Evolutionary conservation across 2,329 filamentous ascomycete species (phyloP), one percentile per base, ranked within the genome.

Genomic region (Lasiodiplodia hormozganensis): DNA sequence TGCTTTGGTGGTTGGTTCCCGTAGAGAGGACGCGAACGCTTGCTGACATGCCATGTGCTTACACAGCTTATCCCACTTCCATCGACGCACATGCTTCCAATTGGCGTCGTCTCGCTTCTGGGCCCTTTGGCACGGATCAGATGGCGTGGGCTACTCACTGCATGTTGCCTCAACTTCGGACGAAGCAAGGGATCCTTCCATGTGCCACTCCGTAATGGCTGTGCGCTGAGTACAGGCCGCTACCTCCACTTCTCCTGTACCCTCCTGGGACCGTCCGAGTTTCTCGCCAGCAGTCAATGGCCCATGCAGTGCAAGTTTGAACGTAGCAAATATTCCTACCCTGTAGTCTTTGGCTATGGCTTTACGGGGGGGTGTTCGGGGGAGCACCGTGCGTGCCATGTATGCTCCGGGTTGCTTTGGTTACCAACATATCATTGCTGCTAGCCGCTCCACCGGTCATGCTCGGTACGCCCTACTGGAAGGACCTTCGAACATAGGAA

Each of bases 101-200:
- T 28, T 28, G 28, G 28, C 28, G 28, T 28, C 49, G 10, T 18
- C 18, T 18, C n/a, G 21, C 31, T 16, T 12, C 53, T 31, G 25
- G 18, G 28, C 36, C 16, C 16, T 31, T n/a, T n/a, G 54, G 54
- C n/a, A 47, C 43, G 43, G 54, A 23, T n/a, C 7, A 11, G 21
- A 38, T 21, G 40, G 40, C 40, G 18, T n/a, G 40, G 18, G 18
- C 16, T n/a, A 16, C 18, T 5, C 16, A 8, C 40, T 47, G 16
- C 16, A 47, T 16, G 16, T 18, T 47, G 18, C 7, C 43, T 47
- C 43, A 47, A 47, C 54, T 23, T 57, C 31, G 10, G 11, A 57
- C 54, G 54, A 38, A 57, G 54, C 34, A 57, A 57, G 38, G 18
- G 31, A 57, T 57, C 54, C 54, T 57, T 36, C 54, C 31, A 57